Evolutionary conservation across 768 basidiomycete genomes (phyloP).

Genomic region (Mycena venus): DNA sequence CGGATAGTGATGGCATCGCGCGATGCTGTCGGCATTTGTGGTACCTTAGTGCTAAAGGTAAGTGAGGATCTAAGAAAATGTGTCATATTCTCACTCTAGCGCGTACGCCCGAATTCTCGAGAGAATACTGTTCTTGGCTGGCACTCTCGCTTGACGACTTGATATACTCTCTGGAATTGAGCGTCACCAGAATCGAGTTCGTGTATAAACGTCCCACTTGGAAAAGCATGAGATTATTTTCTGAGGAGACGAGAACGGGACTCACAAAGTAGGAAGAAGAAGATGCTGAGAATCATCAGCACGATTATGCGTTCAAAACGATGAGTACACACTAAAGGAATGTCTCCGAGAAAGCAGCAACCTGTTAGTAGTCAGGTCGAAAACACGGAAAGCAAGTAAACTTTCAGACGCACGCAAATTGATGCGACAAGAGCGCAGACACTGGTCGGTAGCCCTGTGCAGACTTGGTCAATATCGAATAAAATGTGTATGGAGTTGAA

Average conservation of each 20-base stretch:
- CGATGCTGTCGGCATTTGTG: background rate
- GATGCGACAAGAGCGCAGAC: conserved; percentile 18
- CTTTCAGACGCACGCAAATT: conserved; percentile 16
- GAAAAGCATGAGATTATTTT: background rate
- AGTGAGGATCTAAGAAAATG: background rate
- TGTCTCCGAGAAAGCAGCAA: conserved; percentile 24
- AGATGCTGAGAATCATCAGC: conserved; percentile 13
- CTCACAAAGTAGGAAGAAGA: conserved; percentile 31
- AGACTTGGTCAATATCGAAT: background rate
- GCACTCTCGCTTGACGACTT: background rate
- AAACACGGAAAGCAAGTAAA: background rate
- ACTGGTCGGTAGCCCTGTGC: conserved; percentile 23
- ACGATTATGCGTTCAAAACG: background rate
- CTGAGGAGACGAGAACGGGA: background rate
- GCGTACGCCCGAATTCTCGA: conserved; percentile 15
- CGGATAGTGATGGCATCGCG: conserved; percentile 24
- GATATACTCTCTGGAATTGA: conserved; percentile 33
- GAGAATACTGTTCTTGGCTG: conserved; percentile 24
- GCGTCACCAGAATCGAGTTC: conserved; percentile 31
- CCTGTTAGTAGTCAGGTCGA: conserved; percentile 5
- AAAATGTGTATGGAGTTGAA: background rate
- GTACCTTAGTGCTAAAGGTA: background rate
- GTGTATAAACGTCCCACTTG: conserved; percentile 30
- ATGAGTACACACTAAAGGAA: conserved; percentile 27
- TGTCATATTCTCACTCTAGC: background rate